Evolutionary conservation across 202 grass and related monocot genomes (phyloP).

Genomic region (Schoenoplectus tabernaemontani): DNA sequence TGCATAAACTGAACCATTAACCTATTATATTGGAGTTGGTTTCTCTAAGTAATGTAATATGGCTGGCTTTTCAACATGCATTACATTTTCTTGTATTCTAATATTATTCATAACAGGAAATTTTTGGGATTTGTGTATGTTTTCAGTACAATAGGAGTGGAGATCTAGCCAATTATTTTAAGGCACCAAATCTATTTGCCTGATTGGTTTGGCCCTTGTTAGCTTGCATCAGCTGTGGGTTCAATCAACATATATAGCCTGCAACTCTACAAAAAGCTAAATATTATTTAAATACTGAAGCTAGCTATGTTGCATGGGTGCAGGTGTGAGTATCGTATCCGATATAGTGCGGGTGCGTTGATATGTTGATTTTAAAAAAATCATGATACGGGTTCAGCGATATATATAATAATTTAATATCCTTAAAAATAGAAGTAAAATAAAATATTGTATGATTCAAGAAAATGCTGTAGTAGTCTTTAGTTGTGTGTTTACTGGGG

Average conservation of each 20-base stretch:
- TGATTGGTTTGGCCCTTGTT: background rate
- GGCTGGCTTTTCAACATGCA: background rate
- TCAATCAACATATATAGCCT: background rate
- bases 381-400: too few relatives aligned
- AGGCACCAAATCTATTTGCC: background rate
- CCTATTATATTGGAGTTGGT: background rate
- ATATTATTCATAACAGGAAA: background rate
- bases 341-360: too few relatives aligned
- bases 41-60: background rate
- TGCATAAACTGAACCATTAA: background rate
- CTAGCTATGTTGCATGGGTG: too few relatives aligned
- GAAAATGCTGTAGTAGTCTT: too few relatives aligned
- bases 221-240: background rate
- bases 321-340: too few relatives aligned
- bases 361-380: too few relatives aligned
- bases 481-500: too few relatives aligned
- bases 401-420: too few relatives aligned
- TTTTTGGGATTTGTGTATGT: background rate
- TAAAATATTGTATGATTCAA: too few relatives aligned
- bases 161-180: background rate
- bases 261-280: background rate
- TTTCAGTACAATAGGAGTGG: background rate
- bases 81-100: background rate
- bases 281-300: background rate
- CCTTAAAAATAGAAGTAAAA: too few relatives aligned